Evolutionary conservation across 2,329 filamentous ascomycete species (phyloP), one percentile per base, ranked within the genome.

Genomic region (Sphaceloma murrayae): DNA sequence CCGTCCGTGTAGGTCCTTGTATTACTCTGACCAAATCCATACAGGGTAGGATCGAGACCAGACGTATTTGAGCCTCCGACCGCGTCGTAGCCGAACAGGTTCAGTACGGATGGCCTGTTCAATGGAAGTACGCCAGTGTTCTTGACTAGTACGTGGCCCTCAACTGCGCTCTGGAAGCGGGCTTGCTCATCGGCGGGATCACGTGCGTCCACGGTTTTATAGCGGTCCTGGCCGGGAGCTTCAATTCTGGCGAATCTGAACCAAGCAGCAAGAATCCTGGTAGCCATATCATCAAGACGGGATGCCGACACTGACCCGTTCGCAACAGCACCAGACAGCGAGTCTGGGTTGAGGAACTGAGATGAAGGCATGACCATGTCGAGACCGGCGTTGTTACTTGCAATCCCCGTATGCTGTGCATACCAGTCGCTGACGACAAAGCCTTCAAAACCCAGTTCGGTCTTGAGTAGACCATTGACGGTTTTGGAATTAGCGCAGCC

Each of bases 391-490:
- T 81, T 61, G 0, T 77, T 75, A 19, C 75, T 77, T 1, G 67
- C 68, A 0, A 80, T 70, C 1, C 75, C 75, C 0, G 70, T 70
- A 45, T 77, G 68, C 46, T 82, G 77, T 0, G 75, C 75, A 26
- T 46, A 46, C 79, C 81, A 85, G 58, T 86, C 82, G 0, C 75
- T 78, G 66, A 84, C 77, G 17, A 84, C 74, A 52, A 64, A 78
- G 55, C 82, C 82, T 52, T 84, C 79, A 52, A 85, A 85, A 0
- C 78, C 79, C 38, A 85, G 67, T 60, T 86, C 82, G 34, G 81
- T 79, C 53, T 86, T 86, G 6, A 85, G 65, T 3, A 86, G 66
- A 0, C 75, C 77, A 51, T 85, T 85, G 43, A 82, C 67, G 10
- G 79, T 62, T 55, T 79, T 79, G 49, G 75, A 77, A 55, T 85